These are phyloP conservation scores for Ramichloridium luteum DNA, from an alignment of 2,329 filamentous ascomycete genomes.

Conservation along the genomic window DNA sequence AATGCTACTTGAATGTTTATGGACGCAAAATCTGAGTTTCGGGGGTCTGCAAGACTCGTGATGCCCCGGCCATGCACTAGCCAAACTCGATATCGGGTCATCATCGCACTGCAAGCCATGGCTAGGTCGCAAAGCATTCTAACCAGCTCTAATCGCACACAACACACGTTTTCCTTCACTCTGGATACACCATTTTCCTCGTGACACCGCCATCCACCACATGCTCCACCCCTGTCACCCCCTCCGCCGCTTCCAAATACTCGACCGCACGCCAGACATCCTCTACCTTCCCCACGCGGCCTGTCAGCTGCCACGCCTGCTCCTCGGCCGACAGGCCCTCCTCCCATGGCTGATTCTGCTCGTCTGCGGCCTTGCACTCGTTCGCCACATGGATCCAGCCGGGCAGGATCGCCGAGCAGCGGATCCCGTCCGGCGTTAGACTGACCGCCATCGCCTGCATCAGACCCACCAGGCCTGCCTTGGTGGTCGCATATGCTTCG, in stretches of 20 bases:
- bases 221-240: slow-evolving; percentile 35
- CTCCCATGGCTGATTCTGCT: slow-evolving; percentile 32
- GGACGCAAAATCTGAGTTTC: too few species aligned
- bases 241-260: slow-evolving; percentile 30
- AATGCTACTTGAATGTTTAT: too few species aligned
- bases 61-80: too few species aligned
- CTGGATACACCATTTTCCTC: slow-evolving; percentile 35
- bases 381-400: slow-evolving; percentile 42
- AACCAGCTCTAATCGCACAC: too few species aligned
- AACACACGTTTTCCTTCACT: too few species aligned
- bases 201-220: slow-evolving; percentile 36
- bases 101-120: too few species aligned
- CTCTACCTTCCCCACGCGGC: slow-evolving; percentile 39
- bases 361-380: slow-evolving; percentile 31
- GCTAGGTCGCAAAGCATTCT: too few species aligned
- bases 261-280: slow-evolving; percentile 32
- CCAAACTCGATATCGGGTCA: too few species aligned
- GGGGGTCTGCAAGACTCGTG: too few species aligned
- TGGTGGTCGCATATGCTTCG: slow-evolving; percentile 39
- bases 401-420: slow-evolving; percentile 39
- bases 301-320: slow-evolving; percentile 38
- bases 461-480: slow-evolving; percentile 40
- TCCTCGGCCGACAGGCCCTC: slow-evolving; percentile 35
- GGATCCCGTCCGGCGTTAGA: slow-evolving; percentile 31
- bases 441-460: slow-evolving; percentile 39